Conservation (phyloP, 2,329 filamentous ascomycete genomes). For the Aspergillus amoenus region DNA sequence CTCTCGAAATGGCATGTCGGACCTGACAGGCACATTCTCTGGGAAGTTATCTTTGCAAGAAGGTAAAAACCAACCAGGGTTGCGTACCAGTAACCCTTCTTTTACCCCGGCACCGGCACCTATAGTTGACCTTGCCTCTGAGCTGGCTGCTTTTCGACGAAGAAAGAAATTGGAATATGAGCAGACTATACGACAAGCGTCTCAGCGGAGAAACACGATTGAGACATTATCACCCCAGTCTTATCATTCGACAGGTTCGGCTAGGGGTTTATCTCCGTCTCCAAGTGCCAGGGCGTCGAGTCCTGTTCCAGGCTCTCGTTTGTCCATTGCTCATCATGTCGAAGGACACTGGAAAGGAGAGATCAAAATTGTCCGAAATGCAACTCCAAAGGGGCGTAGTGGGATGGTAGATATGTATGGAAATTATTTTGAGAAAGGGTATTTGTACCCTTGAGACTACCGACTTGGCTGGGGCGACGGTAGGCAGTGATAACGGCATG, state of each 20-base stretch:
- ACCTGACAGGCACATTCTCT: constrained; percentile 1
- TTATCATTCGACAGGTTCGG: constrained; percentile 11
- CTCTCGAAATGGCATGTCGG: constrained; percentile 18
- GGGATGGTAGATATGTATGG: constrained; percentile 54
- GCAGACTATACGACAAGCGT: constrained; percentile 26
- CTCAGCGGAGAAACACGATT: constrained; percentile 26
- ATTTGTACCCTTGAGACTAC: constrained; percentile 48
- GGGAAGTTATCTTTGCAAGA: not conserved
- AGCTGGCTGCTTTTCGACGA: constrained; percentile 55
- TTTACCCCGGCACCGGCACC: constrained; percentile 10
- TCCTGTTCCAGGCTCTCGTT: constrained; percentile 19
- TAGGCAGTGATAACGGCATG: not conserved
- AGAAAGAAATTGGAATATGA: constrained; percentile 53
- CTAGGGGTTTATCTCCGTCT: constrained; percentile 14
- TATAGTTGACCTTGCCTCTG: constrained; percentile 52
- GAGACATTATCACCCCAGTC: constrained; percentile 20
- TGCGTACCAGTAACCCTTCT: not conserved
- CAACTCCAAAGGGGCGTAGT: constrained; percentile 38
- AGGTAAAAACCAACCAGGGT: not conserved
- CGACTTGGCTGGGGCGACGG: not conserved
- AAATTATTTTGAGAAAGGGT: constrained; percentile 54
- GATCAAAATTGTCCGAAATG: constrained; percentile 56
- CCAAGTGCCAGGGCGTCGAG: constrained; percentile 11
- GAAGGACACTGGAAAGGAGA: constrained; percentile 62
- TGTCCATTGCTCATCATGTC: constrained; percentile 40